Evolutionary conservation across 2,329 filamentous ascomycete genomes (phyloP).

Genomic region (Aspergillus hiratsukae): DNA sequence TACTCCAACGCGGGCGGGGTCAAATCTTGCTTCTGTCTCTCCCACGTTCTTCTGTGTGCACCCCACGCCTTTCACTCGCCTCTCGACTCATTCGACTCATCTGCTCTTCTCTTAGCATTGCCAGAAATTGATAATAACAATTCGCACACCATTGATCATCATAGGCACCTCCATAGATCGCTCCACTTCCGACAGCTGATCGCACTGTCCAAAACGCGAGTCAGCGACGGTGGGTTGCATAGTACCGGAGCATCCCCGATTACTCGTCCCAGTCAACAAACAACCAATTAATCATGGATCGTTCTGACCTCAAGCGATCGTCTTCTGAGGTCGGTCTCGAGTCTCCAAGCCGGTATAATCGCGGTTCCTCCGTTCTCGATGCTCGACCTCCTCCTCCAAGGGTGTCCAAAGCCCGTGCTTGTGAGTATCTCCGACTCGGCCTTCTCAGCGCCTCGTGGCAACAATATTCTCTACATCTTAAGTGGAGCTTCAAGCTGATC

Average conservation of each 20-base stretch:
- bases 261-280: slow-evolving; percentile 1
- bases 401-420: slow-evolving; percentile 41
- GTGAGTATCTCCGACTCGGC: slow-evolving; percentile 24
- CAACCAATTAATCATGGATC: slow-evolving; percentile 12
- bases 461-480: background rate
- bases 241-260: slow-evolving; percentile 24
- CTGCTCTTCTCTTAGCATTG: background rate
- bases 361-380: slow-evolving; percentile 20
- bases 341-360: slow-evolving; percentile 21
- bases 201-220: slow-evolving; percentile 4
- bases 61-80: background rate
- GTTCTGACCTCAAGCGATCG: slow-evolving; percentile 27
- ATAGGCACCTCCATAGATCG: background rate
- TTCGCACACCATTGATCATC: background rate
- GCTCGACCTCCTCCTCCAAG: slow-evolving; percentile 24
- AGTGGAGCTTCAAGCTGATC: slow-evolving; percentile 2
- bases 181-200: slow-evolving; percentile 4
- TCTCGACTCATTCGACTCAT: background rate
- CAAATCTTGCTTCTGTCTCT: background rate
- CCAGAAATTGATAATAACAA: background rate
- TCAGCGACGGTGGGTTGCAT: slow-evolving; percentile 12
- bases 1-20: background rate
- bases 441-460: background rate
- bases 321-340: slow-evolving; percentile 33
- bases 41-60: background rate